These are phyloP conservation scores for Phytophthora sp. DNA, from an alignment of 352 stramenopile genomes.

Conservation along the genomic window DNA sequence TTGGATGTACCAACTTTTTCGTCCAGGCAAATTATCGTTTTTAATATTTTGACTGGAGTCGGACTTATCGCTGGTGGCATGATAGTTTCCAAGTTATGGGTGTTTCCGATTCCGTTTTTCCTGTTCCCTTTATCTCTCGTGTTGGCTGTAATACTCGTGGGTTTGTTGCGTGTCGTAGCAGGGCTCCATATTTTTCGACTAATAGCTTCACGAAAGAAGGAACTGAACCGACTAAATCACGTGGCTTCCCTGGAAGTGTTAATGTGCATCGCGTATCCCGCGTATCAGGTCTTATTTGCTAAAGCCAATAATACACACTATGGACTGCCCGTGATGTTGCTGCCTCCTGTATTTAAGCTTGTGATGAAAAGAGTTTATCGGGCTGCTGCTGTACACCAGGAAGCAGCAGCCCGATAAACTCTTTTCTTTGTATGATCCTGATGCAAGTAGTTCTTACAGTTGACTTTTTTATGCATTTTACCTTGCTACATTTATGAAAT, in stretches of 20 bases:
- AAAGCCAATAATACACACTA: background rate
- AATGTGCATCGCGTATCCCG: conserved; percentile 2
- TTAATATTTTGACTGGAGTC: background rate
- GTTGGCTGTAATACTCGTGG: background rate
- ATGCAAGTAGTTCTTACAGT: conserved; percentile 14
- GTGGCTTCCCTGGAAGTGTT: background rate
- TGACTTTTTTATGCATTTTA: conserved; percentile 28
- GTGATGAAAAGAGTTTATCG: conserved; percentile 1
- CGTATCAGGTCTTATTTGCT: conserved; percentile 10
- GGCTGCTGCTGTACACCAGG: background rate
- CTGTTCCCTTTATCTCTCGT: background rate
- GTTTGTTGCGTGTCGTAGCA: background rate
- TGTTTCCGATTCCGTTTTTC: conserved; percentile 8
- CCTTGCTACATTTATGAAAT: conserved; percentile 11
- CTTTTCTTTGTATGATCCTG: conserved; percentile 12
- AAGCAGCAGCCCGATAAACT: too few relatives aligned
- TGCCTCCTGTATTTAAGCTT: conserved; percentile 5
- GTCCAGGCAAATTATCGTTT: background rate
- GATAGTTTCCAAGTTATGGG: background rate
- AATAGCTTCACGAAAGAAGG: background rate
- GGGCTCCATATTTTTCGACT: background rate
- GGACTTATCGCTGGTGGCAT: background rate
- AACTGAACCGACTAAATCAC: background rate
- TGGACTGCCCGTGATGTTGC: conserved; percentile 1
- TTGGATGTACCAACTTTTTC: background rate